Evolutionary conservation across 179 eudicot species (phyloP), one percentile per base, ranked within the genome.

Genomic region (Silene coronaria): DNA sequence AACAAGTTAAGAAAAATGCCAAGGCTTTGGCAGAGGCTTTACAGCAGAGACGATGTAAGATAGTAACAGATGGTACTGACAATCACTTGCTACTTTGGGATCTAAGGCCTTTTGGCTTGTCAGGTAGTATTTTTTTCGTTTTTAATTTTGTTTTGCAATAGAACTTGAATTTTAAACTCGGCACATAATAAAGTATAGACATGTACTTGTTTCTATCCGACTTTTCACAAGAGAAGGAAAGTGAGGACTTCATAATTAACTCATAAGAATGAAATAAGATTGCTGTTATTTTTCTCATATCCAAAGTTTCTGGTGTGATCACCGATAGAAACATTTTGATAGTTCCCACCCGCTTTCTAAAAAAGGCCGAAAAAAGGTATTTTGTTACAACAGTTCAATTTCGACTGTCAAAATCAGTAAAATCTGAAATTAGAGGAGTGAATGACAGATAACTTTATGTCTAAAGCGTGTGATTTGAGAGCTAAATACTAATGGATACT

Each of bases 41-140:
- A 64, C 36, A 82, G 79, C 87, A 83, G 76, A 88, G 89, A 83
- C 89, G 86, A 61, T 91, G 91, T 81, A 86, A 78, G 81, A 80
- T 90, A 70, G 87, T 91, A 17, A 90, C 95, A n/a, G 96, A 95
- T 36, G 97, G 97, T 76, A 90, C 92, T 14, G 97, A 91, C 82
- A 91, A 88, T 75, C 95, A 91, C 87, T 21, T 90, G 83, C 70
- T 90, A 79, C 92, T 91, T 67, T 88, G 92, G 97, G 97, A 91
- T 86, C 82, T 90, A 42, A 89, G 95, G 78, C 85, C 88, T 68
- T 81, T 86, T 77, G 89, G 92, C 61, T 74, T 91, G 74, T 87
- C 90, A 71, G 95, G 97, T 86, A 69, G 6, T 51, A 51, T 17
- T 55, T 55, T 55, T 55, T 4, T 55, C n/a, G 7, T 55, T n/a